These are phyloP conservation scores for Russula dissimulans DNA, from an alignment of 768 basidiomycete genomes.

Conservation along the genomic window DNA sequence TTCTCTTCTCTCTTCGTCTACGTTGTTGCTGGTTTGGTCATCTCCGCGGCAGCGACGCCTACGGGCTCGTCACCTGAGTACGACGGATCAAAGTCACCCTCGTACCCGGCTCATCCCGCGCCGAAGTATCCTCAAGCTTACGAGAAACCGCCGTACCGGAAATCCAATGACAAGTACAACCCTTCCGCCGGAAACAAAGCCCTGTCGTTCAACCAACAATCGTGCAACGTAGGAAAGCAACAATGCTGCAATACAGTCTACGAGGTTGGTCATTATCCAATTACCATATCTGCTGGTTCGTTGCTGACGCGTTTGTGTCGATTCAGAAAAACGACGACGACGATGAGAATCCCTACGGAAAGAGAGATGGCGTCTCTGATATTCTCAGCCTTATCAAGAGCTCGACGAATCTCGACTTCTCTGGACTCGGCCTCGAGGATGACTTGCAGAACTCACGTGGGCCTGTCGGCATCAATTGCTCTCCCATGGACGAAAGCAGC, in stretches of 20 bases:
- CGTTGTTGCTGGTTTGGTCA: conserved; percentile 8
- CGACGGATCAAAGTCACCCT: not conserved
- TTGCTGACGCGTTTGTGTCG: not conserved
- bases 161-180: not conserved
- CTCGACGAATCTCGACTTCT: too few relatives aligned
- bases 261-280: not conserved
- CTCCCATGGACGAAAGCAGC: not conserved
- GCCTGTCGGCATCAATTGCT: not conserved
- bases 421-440: not conserved
- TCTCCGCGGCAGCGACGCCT: conserved; percentile 7
- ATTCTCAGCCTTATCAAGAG: too few relatives aligned
- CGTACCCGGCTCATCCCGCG: not conserved
- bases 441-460: not conserved
- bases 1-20: conserved; percentile 9
- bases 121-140: not conserved
- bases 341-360: too few relatives aligned
- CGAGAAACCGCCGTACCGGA: not conserved
- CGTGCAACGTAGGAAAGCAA: not conserved
- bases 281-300: not conserved
- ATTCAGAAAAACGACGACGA: not conserved
- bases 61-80: not conserved
- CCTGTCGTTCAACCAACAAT: too few relatives aligned
- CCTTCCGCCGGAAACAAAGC: not conserved
- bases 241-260: not conserved
- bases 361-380: too few relatives aligned